A percentile compares a stretch with the other conserved stretches of the same genome.
These are phyloP conservation scores for Pelargonium australe DNA, from an alignment of 441 rosid genomes.

Conservation along the genomic window DNA sequence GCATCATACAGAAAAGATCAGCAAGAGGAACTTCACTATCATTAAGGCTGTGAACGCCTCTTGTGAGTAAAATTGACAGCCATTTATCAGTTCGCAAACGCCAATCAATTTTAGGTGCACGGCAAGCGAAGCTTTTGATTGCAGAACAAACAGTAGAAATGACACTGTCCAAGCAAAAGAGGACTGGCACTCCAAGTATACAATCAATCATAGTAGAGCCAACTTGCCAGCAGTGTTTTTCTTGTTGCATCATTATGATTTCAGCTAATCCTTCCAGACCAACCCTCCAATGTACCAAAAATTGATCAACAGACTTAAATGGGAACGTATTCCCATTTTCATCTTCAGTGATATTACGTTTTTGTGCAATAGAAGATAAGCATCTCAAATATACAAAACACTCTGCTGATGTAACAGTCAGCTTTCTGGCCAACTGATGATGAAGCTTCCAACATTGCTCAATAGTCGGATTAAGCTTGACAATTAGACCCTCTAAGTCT, in stretches of 20 bases:
- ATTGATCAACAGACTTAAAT: slow-evolving; percentile 31
- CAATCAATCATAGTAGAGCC: slow-evolving; percentile 63
- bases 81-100: slow-evolving; percentile 71
- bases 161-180: slow-evolving; percentile 41
- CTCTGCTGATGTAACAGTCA: slow-evolving; percentile 47
- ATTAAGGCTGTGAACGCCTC: slow-evolving; percentile 42
- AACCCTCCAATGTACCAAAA: slow-evolving; percentile 39
- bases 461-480: slow-evolving; percentile 45
- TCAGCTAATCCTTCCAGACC: slow-evolving; percentile 57
- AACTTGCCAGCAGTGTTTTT: slow-evolving; percentile 67
- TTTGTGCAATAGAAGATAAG: slow-evolving; percentile 39
- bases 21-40: slow-evolving; percentile 46
- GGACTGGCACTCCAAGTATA: slow-evolving; percentile 47
- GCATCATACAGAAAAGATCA: slow-evolving; percentile 49
- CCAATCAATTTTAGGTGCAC: slow-evolving; percentile 72
- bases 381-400: slow-evolving; percentile 55
- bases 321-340: slow-evolving; percentile 28
- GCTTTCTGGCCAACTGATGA: slow-evolving; percentile 51
- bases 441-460: slow-evolving; percentile 68
- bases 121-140: slow-evolving; percentile 38
- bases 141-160: slow-evolving; percentile 43
- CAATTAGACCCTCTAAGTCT: slow-evolving; percentile 44
- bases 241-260: slow-evolving; percentile 39
- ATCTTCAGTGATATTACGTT: slow-evolving; percentile 33
- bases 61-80: slow-evolving; percentile 42